A percentile compares a stretch with the other conserved stretches of the same genome.
Conservation (phyloP, 345 rosid genomes). For the Gossypioides kirkii region DNA sequence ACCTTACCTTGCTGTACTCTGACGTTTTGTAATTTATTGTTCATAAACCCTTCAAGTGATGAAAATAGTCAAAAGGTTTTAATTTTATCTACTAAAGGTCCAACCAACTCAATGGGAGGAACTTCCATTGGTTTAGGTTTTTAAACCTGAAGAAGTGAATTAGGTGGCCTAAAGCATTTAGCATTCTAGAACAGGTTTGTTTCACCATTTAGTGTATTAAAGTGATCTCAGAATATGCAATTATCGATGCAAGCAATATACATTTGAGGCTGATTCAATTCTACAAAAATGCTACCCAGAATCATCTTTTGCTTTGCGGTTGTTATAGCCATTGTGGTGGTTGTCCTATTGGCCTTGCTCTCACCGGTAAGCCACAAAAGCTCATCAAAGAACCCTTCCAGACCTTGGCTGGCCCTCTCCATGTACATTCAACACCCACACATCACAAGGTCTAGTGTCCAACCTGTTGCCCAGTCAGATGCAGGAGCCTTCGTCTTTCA, state of each 20-base stretch:
- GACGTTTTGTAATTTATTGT: background rate
- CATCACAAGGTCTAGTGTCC: background rate
- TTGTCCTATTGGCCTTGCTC: constrained; percentile 51
- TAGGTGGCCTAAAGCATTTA: constrained; percentile 29
- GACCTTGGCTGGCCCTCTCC: constrained; percentile 60
- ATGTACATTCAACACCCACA: constrained; percentile 51
- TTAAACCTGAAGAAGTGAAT: constrained; percentile 16
- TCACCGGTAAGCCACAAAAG: constrained; percentile 44
- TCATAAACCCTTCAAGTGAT: background rate
- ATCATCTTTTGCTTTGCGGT: constrained; percentile 55
- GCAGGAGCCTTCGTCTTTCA: constrained; percentile 62
- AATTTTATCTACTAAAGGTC: constrained; percentile 1
- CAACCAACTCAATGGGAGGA: background rate
- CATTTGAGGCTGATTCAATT: background rate
- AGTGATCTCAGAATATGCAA: background rate
- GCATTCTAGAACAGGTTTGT: constrained; percentile 6
- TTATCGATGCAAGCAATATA: background rate
- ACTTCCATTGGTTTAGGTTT: constrained; percentile 22
- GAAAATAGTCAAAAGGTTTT: too few relatives aligned
- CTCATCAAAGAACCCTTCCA: constrained; percentile 10
- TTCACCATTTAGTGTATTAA: constrained; percentile 11
- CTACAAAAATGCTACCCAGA: constrained; percentile 47
- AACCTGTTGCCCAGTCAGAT: background rate
- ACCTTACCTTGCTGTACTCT: background rate
- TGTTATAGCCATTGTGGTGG: constrained; percentile 40